phyloP scores from a whole-genome alignment of 768 basidiomycete species.

The Psilocybe subaeruginosa region DNA sequence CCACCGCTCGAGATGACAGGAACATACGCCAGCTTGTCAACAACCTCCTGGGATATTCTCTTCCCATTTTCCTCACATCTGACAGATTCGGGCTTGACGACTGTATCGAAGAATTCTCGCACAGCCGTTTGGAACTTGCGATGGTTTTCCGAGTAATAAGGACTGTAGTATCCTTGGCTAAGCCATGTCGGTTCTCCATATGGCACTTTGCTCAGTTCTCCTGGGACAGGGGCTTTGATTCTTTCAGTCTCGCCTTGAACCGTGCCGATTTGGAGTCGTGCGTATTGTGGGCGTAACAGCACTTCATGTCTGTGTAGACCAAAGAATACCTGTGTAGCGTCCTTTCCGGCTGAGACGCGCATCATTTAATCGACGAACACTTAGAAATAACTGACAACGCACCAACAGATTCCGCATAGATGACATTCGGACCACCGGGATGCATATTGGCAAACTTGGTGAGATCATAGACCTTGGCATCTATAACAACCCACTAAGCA shows the following conservation, averaged over 20 bases:
- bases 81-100: slow-evolving; percentile 75
- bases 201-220: slow-evolving; percentile 34
- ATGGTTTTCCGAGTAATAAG: slow-evolving; percentile 51
- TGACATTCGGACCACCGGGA: slow-evolving; percentile 80
- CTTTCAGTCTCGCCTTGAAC: slow-evolving; percentile 31
- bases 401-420: slow-evolving; percentile 71
- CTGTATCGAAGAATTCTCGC: slow-evolving; percentile 76
- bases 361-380: background rate
- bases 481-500: slow-evolving; percentile 79
- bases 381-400: slow-evolving; percentile 19
- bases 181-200: slow-evolving; percentile 39
- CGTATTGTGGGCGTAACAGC: slow-evolving; percentile 32
- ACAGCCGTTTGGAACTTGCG: slow-evolving; percentile 74
- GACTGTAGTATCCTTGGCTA: slow-evolving; percentile 32
- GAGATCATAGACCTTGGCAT: slow-evolving; percentile 82
- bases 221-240: slow-evolving; percentile 29
- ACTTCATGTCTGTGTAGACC: slow-evolving; percentile 36
- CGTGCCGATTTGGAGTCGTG: slow-evolving; percentile 33
- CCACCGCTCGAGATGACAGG: background rate
- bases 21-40: slow-evolving; percentile 81
- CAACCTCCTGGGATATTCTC: slow-evolving; percentile 79
- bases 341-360: slow-evolving; percentile 56
- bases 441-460: slow-evolving; percentile 83
- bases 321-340: slow-evolving; percentile 43
- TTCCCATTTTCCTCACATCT: slow-evolving; percentile 88